phyloP scores from a whole-genome alignment of 805 yeast genomes.

The Blastobotrys peoriensis region DNA sequence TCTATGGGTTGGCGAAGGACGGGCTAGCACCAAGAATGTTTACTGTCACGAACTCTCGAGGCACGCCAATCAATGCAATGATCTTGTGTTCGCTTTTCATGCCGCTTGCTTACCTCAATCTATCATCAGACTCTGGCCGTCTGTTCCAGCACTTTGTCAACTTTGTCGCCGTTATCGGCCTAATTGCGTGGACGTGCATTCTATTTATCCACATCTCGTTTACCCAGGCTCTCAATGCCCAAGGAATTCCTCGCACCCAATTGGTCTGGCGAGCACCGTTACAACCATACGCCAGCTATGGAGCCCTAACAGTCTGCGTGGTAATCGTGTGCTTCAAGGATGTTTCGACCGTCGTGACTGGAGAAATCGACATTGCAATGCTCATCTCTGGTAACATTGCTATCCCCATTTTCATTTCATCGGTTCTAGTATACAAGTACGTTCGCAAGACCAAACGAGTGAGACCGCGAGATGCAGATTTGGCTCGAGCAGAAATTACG shows the following conservation, averaged over 20 bases:
- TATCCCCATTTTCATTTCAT: conserved; percentile 2
- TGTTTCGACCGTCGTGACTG: conserved; percentile 1
- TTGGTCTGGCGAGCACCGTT: conserved; percentile 67
- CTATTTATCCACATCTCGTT: conserved; percentile 62
- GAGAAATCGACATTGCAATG: neutral
- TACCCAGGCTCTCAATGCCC: conserved; percentile 54
- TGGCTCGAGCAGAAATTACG: neutral
- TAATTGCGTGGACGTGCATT: conserved; percentile 70
- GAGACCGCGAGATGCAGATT: conserved; percentile 1
- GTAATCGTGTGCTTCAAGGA: neutral
- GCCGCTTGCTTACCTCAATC: conserved; percentile 65
- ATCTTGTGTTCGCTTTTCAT: conserved; percentile 50
- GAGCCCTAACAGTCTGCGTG: conserved; percentile 36
- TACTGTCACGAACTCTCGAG: conserved; percentile 52
- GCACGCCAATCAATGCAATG: conserved; percentile 59
- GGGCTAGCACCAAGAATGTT: conserved; percentile 71
- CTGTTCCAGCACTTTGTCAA: conserved; percentile 52
- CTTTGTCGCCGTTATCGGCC: conserved; percentile 69
- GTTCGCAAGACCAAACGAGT: neutral
- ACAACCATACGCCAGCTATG: conserved; percentile 65
- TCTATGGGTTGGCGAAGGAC: conserved; percentile 63
- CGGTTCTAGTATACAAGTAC: neutral
- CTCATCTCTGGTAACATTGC: conserved; percentile 3
- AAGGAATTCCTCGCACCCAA: conserved; percentile 60
- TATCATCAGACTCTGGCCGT: conserved; percentile 30